Base-by-base conservation (phyloP, 2,329 filamentous ascomycete species). In the Fusarium sp. region DNA sequence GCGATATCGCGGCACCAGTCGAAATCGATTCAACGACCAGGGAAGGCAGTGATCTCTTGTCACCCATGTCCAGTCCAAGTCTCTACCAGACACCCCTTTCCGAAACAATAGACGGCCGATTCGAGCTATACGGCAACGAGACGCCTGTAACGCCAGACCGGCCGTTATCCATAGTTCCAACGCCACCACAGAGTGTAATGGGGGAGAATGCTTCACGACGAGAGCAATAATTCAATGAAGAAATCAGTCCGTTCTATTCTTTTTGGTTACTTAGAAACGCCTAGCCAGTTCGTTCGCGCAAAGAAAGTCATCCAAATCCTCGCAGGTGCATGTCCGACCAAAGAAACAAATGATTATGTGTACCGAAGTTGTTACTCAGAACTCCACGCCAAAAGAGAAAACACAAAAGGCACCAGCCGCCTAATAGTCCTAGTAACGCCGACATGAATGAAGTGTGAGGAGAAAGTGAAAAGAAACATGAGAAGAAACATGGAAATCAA, bases 1-100 rank as follows among this genome's bases (percentile, higher is more conserved):
- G 79, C 11, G 85, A 88, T 69, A 86, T 87, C 40, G 76, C 81
- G 1, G 79, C 78, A 20, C 82, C 87, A 6, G 85, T 89, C 5
- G 87, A 90, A 79, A 86, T 90, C 14, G 86, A 83, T 62, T 82
- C 83, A 45, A 69, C 68, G 5, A 39, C 44, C 50, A 48, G 57
- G 51, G 68, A 67, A 17, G 49, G 64, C 26, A 72, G 52, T 10
- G 61, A 61, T 13, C 36, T 62, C 15, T 15, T 74, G 5, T 74
- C 74, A 8, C 68, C 69, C 18, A 62, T 68, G 56, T 63, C 67
- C 5, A 66, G 66, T 39, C 66, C 69, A 4, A 68, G 67, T 61
- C 49, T 72, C 56, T 58, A 70, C 15, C 58, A 68, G 17, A 60
- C 72, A 39, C 74, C 74, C 13, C 46, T 63, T 28, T 71, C 68